These are phyloP conservation scores for Rhizopogon vesiculosus DNA, from an alignment of 768 basidiomycete species.

Conservation along the genomic window DNA sequence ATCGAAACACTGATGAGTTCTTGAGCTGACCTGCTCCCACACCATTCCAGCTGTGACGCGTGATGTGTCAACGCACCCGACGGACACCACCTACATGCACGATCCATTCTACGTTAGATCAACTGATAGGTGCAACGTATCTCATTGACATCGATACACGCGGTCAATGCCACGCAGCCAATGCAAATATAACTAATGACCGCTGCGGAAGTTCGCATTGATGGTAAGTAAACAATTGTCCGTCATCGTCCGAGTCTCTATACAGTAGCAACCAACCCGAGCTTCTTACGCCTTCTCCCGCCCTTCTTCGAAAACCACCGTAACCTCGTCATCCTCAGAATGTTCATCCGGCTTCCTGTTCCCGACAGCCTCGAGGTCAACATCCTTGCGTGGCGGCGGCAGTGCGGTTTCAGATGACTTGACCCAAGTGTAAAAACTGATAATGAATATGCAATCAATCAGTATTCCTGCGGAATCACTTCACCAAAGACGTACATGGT, in stretches of 20 bases:
- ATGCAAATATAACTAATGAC: not conserved
- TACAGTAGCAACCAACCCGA: not conserved
- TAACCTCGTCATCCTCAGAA: slow-evolving; percentile 6
- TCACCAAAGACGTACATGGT: slow-evolving; percentile 48
- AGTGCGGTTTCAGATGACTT: slow-evolving; percentile 17
- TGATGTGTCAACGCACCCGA: too few species aligned
- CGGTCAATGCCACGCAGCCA: too few species aligned
- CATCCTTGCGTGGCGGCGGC: slow-evolving; percentile 23
- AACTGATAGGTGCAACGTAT: not conserved
- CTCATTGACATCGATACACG: too few species aligned
- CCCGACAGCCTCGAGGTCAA: slow-evolving; percentile 36
- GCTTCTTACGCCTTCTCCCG: slow-evolving; percentile 16
- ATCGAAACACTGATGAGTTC: too few species aligned
- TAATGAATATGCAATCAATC: slow-evolving; percentile 21
- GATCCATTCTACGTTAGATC: too few species aligned
- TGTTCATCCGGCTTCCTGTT: slow-evolving; percentile 18
- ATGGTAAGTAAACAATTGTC: not conserved
- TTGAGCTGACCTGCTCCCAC: not conserved
- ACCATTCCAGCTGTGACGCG: not conserved
- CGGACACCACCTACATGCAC: too few species aligned
- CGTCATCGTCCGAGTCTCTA: not conserved
- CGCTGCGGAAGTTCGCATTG: not conserved
- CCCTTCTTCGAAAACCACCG: slow-evolving; percentile 22
- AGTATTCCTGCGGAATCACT: not conserved
- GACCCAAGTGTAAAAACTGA: slow-evolving; percentile 57